Evolutionary conservation across 345 rosid genomes (phyloP), one percentile per base, ranked within the genome.

Genomic region (Clausena lansium): DNA sequence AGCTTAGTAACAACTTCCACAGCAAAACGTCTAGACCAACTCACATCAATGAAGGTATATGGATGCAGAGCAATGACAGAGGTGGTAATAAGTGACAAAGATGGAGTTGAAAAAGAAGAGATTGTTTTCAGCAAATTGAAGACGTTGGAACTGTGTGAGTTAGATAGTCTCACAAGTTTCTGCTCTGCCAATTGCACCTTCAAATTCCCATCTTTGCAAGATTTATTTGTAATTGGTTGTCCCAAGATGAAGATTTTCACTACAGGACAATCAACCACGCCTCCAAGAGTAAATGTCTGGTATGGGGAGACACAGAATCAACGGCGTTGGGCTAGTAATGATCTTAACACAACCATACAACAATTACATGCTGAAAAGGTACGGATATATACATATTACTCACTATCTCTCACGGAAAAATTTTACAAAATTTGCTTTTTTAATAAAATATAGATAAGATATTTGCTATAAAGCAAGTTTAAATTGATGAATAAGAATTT

Each of bases 151-250:
- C n/a, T n/a, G n/a, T n/a, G n/a, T n/a, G n/a, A n/a, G n/a, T n/a
- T n/a, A n/a, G n/a, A n/a, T n/a, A n/a, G n/a, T n/a, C n/a, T n/a
- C n/a, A n/a, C n/a, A n/a, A n/a, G n/a, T n/a, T n/a, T n/a, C n/a
- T n/a, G n/a, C n/a, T n/a, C n/a, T n/a, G n/a, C n/a, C n/a, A n/a
- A n/a, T 81, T 25, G 7, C 52, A 73, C 55, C 66, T 58, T 73
- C 47, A 28, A 38, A 36, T 38, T 58, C 24, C 54, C 67, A n/a
- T 73, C 58, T 74, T 8, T 61, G 9, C 2, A 60, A 41, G 1
- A 15, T 6, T 4, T 60, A 6, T 0, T 0, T 0, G 35, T 74
- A 39, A 17, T 0, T 8, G 5, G 19, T 0, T 60, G 77, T 36
- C 36, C 35, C 57, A 9, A 61, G 7, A 15, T 74, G 68, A 17